phyloP scores from a whole-genome alignment of 176 grass and related monocot genomes.

The Puya raimondii region DNA sequence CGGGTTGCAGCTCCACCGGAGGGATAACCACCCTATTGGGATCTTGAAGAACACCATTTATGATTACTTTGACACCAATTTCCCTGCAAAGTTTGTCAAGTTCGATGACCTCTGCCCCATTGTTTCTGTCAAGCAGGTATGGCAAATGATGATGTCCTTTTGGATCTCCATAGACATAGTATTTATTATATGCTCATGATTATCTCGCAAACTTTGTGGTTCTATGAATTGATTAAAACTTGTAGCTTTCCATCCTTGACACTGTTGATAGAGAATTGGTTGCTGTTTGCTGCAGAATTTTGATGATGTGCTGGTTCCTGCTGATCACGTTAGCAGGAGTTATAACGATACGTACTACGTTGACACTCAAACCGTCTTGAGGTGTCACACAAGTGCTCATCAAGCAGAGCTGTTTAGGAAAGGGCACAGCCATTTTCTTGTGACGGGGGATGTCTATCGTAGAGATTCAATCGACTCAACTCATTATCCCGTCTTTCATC shows the following conservation, averaged over 20 bases:
- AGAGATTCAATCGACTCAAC: constrained; percentile 94
- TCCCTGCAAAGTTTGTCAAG: constrained; percentile 56
- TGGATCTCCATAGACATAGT: background rate
- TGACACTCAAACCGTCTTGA: constrained; percentile 56
- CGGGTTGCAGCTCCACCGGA: constrained; percentile 79
- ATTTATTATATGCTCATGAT: too few relatives aligned
- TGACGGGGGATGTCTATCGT: constrained; percentile 94
- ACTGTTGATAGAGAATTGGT: background rate
- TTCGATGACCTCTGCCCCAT: constrained; percentile 92
- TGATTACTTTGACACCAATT: constrained; percentile 70
- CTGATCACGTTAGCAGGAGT: constrained; percentile 85
- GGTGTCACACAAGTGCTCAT: constrained; percentile 90
- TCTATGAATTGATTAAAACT: too few relatives aligned
- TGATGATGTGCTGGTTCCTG: constrained; percentile 82
- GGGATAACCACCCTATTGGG: constrained; percentile 76
- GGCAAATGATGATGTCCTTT: background rate
- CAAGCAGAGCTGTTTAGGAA: constrained; percentile 84
- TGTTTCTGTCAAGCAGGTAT: constrained; percentile 85
- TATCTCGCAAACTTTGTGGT: too few relatives aligned
- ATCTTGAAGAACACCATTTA: constrained; percentile 89
- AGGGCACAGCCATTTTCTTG: constrained; percentile 88
- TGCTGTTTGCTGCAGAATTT: constrained; percentile 59
- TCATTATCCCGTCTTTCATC: constrained; percentile 98
- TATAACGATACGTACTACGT: constrained; percentile 99
- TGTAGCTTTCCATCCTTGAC: too few relatives aligned